A percentile compares a stretch with the other conserved stretches of the same genome.
phyloP scores from a whole-genome alignment of 78 protist species.

The Planoprotostelium fungivorum region DNA sequence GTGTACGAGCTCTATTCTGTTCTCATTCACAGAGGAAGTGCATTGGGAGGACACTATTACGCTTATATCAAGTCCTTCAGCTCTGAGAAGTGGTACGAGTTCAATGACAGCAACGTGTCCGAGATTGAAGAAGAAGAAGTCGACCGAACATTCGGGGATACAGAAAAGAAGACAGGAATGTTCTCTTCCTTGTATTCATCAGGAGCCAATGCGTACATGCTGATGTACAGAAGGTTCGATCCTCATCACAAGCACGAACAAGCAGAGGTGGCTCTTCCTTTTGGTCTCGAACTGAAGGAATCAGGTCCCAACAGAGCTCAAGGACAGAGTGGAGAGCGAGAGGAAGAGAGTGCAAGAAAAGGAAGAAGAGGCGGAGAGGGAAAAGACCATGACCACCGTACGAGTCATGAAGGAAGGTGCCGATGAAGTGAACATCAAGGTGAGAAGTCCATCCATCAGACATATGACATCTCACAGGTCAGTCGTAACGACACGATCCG shows the following conservation, averaged over 20 bases:
- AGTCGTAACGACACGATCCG: not conserved
- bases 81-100: conserved; percentile 34
- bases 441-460: too few relatives aligned
- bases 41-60: conserved; percentile 44
- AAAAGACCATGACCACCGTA: not conserved
- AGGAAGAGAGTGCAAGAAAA: not conserved
- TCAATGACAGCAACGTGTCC: conserved; percentile 29
- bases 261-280: too few relatives aligned
- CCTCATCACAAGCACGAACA: not conserved
- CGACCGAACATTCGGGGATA: not conserved
- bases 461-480: too few relatives aligned
- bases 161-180: not conserved
- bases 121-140: conserved; percentile 7
- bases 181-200: not conserved
- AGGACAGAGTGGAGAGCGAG: not conserved
- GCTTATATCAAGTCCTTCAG: conserved; percentile 24
- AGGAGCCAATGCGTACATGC: conserved; percentile 20
- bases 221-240: not conserved
- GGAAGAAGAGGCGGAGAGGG: not conserved
- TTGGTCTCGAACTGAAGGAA: not conserved
- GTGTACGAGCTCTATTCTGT: conserved; percentile 60
- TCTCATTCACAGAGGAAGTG: conserved; percentile 62
- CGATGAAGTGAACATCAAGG: too few relatives aligned
- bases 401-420: not conserved
- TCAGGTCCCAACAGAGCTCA: not conserved